Percentiles rank a stretch among this genome's conserved stretches.
phyloP scores from a whole-genome alignment of 257 asterid species.

The Phtheirospermum japonicum region DNA sequence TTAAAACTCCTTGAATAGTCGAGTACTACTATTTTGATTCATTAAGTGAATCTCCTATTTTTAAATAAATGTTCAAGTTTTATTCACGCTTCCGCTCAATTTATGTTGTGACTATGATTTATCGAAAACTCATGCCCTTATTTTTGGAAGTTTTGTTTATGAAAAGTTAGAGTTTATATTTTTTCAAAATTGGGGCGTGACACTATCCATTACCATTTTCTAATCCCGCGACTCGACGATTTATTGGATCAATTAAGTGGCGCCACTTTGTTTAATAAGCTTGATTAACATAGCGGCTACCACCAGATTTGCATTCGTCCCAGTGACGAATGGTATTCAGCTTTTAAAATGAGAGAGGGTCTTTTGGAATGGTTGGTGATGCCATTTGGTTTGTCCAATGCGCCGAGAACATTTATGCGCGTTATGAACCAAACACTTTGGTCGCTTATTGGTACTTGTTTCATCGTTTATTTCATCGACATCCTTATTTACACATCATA shows the following conservation, averaged over 20 bases:
- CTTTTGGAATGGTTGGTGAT: background rate
- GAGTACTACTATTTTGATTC: too few species aligned
- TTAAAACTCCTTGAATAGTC: too few species aligned
- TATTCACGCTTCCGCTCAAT: too few species aligned
- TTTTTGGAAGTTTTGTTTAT: too few species aligned
- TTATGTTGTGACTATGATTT: too few species aligned
- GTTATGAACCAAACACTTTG: background rate
- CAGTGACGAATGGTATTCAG: background rate
- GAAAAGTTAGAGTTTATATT: too few species aligned
- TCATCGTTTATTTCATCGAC: background rate
- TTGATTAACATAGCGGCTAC: background rate
- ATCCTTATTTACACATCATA: background rate
- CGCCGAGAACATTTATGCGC: background rate
- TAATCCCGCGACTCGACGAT: background rate
- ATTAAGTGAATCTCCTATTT: too few species aligned
- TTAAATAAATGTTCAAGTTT: too few species aligned
- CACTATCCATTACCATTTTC: constrained; percentile 6
- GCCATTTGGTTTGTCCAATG: background rate
- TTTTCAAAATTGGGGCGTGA: too few species aligned
- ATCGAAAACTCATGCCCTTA: too few species aligned
- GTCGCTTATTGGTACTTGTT: background rate
- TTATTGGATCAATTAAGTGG: background rate
- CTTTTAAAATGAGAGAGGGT: background rate
- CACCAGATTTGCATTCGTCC: background rate
- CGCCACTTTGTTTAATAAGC: background rate